These are phyloP conservation scores for Chalciporus sp. DNA, from an alignment of 1,284 basidiomycete genomes.

Conservation along the genomic window DNA sequence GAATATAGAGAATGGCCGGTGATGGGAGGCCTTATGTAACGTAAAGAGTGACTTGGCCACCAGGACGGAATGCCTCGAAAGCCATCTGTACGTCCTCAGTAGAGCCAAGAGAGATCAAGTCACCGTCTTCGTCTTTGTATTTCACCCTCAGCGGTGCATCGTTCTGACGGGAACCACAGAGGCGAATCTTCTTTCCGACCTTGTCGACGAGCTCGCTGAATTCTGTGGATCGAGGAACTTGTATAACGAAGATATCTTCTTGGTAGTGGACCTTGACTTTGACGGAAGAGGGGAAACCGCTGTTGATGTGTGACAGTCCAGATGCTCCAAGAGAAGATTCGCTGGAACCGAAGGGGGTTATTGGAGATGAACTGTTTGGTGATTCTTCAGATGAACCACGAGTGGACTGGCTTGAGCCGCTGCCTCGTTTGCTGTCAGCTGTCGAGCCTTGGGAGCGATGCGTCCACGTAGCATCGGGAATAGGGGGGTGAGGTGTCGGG, in stretches of 20 bases:
- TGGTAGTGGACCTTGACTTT: slow-evolving; percentile 89
- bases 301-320: slow-evolving; percentile 46
- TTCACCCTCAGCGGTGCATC: slow-evolving; percentile 81
- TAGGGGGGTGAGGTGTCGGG: slow-evolving; percentile 57
- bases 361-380: slow-evolving; percentile 76
- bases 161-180: slow-evolving; percentile 78
- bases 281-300: slow-evolving; percentile 47
- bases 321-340: slow-evolving; percentile 69
- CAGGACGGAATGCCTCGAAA: slow-evolving; percentile 75
- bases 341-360: slow-evolving; percentile 84
- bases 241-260: slow-evolving; percentile 91
- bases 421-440: slow-evolving; percentile 63
- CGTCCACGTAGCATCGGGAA: slow-evolving; percentile 58
- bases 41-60: slow-evolving; percentile 74
- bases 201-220: slow-evolving; percentile 86
- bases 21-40: slow-evolving; percentile 52
- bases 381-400: slow-evolving; percentile 76
- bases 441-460: slow-evolving; percentile 53
- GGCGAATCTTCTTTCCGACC: slow-evolving; percentile 89
- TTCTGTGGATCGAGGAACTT: slow-evolving; percentile 77
- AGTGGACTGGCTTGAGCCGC: slow-evolving; percentile 79
- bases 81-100: slow-evolving; percentile 92
- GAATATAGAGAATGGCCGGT: slow-evolving; percentile 7
- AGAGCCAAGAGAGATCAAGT: slow-evolving; percentile 81
- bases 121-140: slow-evolving; percentile 91